These are phyloP conservation scores for Rauvolfia tetraphylla DNA, from an alignment of 257 asterid genomes.

Conservation along the genomic window DNA sequence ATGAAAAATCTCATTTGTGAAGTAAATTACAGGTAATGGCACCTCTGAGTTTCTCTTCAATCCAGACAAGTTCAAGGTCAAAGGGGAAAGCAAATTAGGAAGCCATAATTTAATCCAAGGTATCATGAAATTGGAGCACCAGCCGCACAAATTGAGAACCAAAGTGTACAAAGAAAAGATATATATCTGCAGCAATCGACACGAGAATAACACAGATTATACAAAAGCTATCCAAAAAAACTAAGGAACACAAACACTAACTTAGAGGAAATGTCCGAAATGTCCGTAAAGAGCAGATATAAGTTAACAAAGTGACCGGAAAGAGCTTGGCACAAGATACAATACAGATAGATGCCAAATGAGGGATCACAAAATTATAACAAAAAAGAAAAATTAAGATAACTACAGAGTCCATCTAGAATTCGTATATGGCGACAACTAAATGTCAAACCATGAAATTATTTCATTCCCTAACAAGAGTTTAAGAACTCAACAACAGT, in stretches of 20 bases:
- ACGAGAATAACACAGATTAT: too few relatives aligned
- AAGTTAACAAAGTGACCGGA: too few relatives aligned
- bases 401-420: neutral
- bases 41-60: neutral
- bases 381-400: neutral
- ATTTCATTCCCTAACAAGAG: neutral
- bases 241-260: too few relatives aligned
- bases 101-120: too few relatives aligned
- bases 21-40: neutral
- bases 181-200: neutral
- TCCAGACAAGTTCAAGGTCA: too few relatives aligned
- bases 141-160: neutral
- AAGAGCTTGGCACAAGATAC: neutral
- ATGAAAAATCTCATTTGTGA: too few relatives aligned
- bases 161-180: neutral
- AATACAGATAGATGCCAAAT: neutral
- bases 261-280: too few relatives aligned
- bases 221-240: neutral
- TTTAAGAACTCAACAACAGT: neutral
- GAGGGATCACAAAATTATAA: neutral
- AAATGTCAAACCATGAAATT: neutral
- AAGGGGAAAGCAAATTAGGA: too few relatives aligned
- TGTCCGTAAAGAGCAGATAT: too few relatives aligned
- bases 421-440: neutral
- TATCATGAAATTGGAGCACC: too few relatives aligned